phyloP scores from a whole-genome alignment of 192 early-diverging fungal genomes.

The Coemansia sp. region DNA sequence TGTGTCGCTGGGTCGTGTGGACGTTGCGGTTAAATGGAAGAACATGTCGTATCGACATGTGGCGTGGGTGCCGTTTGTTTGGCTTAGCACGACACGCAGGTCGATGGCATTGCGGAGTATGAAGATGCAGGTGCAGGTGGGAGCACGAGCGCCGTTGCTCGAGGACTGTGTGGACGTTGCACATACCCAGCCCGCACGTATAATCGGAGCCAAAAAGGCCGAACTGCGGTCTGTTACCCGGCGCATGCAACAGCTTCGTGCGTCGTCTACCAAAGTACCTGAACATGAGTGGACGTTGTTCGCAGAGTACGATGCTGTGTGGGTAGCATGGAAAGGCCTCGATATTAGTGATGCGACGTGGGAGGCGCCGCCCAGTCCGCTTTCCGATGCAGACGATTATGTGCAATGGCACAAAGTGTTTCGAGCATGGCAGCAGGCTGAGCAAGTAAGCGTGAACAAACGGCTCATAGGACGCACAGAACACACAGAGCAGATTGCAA shows the following conservation, averaged over 20 bases:
- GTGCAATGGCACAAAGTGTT: conserved; percentile 16
- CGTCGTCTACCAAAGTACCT: neutral
- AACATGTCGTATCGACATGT: conserved; percentile 36
- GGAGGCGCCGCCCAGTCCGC: conserved; percentile 37
- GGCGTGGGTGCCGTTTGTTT: conserved; percentile 38
- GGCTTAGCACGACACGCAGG: conserved; percentile 15
- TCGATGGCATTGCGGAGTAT: conserved; percentile 9
- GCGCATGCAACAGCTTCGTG: conserved; percentile 1
- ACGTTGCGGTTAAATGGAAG: conserved; percentile 35
- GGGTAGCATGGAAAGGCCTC: conserved; percentile 28
- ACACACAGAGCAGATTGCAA: conserved; percentile 56
- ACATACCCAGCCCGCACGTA: conserved; percentile 5
- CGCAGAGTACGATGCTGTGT: conserved; percentile 11
- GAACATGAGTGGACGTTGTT: conserved; percentile 11
- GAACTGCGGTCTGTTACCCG: neutral
- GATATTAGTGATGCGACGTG: conserved; percentile 26
- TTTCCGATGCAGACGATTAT: conserved; percentile 15
- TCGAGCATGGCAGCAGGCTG: conserved; percentile 16
- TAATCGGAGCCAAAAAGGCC: conserved; percentile 9
- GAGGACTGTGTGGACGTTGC: conserved; percentile 3
- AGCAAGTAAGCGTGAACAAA: conserved; percentile 22
- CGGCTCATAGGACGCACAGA: neutral
- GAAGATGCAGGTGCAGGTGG: neutral
- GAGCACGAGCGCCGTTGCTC: conserved; percentile 5
- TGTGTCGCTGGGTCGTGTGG: conserved; percentile 5